Evolutionary conservation across 2,329 filamentous ascomycete species (phyloP), one percentile per base, ranked within the genome.

Genomic region (Fusarium marasasianum): DNA sequence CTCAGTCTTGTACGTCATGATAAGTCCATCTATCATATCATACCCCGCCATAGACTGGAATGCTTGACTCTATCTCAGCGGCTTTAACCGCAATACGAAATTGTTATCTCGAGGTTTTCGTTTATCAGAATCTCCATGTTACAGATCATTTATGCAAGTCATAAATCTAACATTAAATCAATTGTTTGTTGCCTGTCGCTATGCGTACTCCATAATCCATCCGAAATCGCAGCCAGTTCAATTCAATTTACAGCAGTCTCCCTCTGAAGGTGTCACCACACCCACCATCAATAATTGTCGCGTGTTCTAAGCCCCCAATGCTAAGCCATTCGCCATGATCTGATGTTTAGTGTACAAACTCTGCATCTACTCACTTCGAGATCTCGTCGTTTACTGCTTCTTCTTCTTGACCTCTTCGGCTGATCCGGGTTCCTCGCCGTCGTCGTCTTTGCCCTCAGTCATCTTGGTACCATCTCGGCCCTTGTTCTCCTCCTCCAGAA

Each of bases 401-500:
- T 78, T 72, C 67, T 79, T 77, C 22, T 78, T 69, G 53, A 77
- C 76, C n/a, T 79, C 66, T 11, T 79, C 41, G 9, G 48, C 74
- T 48, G 66, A 53, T 31, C 54, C 60, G 24, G 58, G 41, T 8
- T 81, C 73, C 13, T 47, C 44, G 14, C 81, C 77, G 12, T 82
- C 78, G 0, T 83, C 79, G 11, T 83, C 79, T n/a, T 84, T 82
- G 13, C 82, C 80, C 13, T 82, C 83, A 0, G 84, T 82, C 5
- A 81, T 78, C n/a, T 83, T 80, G 17, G 77, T 76, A 29, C 79
- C 76, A 15, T 81, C 80, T 43, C 80, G 81, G 38, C 81, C 81
- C 44, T 81, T 83, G 71, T 84, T 82, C 78, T 90, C 88, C 69
- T 87, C 83, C 70, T 89, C 88, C 38, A 91, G 80, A 22, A 87